phyloP scores from a whole-genome alignment of 1,139 yeast species.

The Debaryomycetaceae sp. region DNA sequence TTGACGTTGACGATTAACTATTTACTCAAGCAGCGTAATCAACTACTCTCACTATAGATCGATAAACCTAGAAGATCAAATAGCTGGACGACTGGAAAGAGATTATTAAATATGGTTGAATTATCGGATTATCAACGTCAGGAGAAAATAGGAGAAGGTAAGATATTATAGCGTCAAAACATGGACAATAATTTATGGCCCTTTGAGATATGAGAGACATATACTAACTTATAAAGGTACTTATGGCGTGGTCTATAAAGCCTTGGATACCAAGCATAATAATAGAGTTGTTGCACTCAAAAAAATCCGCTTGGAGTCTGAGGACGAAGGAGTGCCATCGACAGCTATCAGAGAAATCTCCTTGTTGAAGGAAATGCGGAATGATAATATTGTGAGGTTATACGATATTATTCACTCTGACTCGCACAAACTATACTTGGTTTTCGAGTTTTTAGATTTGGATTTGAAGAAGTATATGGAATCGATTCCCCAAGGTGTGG shows the following conservation, averaged over 20 bases:
- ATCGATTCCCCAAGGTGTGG: conserved; percentile 85
- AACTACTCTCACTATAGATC: not conserved
- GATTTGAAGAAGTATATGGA: conserved; percentile 98
- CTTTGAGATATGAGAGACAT: not conserved
- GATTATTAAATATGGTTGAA: conserved; percentile 58
- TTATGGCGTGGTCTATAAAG: conserved; percentile 97
- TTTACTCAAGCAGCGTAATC: too few relatives aligned
- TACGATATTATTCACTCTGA: conserved; percentile 97
- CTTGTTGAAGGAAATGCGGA: conserved; percentile 84
- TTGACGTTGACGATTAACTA: not conserved
- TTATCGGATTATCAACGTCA: conserved; percentile 87
- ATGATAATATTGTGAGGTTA: conserved; percentile 85
- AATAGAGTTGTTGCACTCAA: conserved; percentile 92
- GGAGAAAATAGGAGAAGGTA: conserved; percentile 95
- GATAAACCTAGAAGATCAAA: not conserved
- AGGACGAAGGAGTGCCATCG: conserved; percentile 98
- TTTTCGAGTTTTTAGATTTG: conserved; percentile 88
- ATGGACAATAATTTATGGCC: not conserved
- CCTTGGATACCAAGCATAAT: conserved; percentile 82
- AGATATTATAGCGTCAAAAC: conserved; percentile 5
- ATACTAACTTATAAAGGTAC: conserved; percentile 49
- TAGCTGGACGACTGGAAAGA: not conserved
- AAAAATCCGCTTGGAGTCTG: conserved; percentile 92
- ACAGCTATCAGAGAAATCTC: conserved; percentile 98
- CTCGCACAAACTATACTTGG: conserved; percentile 87